Evolutionary conservation across 108 stramenopile species (phyloP).

Genomic region (Cyclotella cryptica): DNA sequence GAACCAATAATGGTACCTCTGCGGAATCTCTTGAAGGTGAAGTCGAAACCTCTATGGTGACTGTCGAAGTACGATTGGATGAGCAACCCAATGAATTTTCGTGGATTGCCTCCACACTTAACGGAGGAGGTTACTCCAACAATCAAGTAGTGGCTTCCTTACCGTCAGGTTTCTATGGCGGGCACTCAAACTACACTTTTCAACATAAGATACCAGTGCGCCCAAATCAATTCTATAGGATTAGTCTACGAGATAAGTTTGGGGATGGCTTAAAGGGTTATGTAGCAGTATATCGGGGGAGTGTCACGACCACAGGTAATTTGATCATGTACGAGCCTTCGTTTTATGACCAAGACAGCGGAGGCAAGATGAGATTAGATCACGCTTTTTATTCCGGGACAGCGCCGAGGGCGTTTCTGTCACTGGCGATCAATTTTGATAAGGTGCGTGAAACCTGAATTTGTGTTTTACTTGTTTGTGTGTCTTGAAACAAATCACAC

Average conservation of each 20-base stretch:
- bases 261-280: constrained; percentile 43
- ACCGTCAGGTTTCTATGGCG: constrained; percentile 35
- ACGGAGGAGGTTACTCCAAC: neutral
- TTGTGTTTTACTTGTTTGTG: neutral
- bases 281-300: constrained; percentile 41
- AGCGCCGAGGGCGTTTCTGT: constrained; percentile 30
- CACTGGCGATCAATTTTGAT: constrained; percentile 38
- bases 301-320: constrained; percentile 18
- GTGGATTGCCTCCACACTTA: constrained; percentile 29
- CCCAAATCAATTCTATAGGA: constrained; percentile 36
- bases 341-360: constrained; percentile 18
- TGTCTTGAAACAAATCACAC: no score
- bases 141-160: constrained; percentile 30
- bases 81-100: constrained; percentile 41
- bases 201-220: constrained; percentile 37
- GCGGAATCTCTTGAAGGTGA: constrained; percentile 3
- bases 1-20: neutral
- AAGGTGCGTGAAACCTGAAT: constrained; percentile 14
- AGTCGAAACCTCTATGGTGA: constrained; percentile 23
- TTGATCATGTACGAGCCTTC: constrained; percentile 41
- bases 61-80: constrained; percentile 41
- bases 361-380: constrained; percentile 22
- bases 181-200: constrained; percentile 37
- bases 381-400: constrained; percentile 43
- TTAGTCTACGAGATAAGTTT: constrained; percentile 38